phyloP scores from a whole-genome alignment of 2,329 filamentous ascomycete species.

The Beauveria brongniartii region DNA sequence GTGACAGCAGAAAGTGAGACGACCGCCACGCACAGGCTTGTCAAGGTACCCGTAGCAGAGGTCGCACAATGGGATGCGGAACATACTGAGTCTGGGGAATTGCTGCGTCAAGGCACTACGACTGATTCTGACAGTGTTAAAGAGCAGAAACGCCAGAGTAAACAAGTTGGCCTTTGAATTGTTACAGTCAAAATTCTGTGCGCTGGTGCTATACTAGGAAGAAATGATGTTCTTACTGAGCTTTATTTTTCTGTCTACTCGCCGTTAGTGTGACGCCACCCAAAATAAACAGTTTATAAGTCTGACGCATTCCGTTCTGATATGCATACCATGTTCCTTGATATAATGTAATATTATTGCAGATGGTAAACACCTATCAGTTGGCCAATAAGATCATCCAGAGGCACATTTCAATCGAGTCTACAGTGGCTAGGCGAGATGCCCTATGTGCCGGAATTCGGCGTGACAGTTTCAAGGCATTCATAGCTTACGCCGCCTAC shows the following conservation, averaged over 20 bases:
- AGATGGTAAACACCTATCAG: too few relatives aligned
- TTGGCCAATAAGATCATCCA: neutral
- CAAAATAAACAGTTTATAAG: too few relatives aligned
- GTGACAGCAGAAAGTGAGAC: constrained; percentile 37
- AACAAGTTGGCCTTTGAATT: too few relatives aligned
- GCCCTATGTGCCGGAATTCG: neutral
- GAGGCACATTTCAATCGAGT: neutral
- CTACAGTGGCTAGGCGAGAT: neutral
- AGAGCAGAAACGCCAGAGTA: neutral
- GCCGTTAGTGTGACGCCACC: too few relatives aligned
- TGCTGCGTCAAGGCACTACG: constrained; percentile 7
- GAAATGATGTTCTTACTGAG: too few relatives aligned
- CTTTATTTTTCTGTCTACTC: too few relatives aligned
- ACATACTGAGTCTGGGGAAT: constrained; percentile 42
- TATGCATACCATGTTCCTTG: too few relatives aligned
- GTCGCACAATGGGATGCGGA: constrained; percentile 48
- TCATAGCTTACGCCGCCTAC: neutral
- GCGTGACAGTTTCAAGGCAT: neutral
- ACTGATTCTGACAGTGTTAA: neutral
- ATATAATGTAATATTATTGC: too few relatives aligned
- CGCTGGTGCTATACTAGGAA: too few relatives aligned
- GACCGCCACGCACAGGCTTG: constrained; percentile 38
- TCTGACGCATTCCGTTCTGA: too few relatives aligned
- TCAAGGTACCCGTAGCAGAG: constrained; percentile 44
- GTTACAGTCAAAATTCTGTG: too few relatives aligned